Evolutionary conservation across 2,329 filamentous ascomycete genomes (phyloP).

Genomic region (Alternaria triticimaculans): DNA sequence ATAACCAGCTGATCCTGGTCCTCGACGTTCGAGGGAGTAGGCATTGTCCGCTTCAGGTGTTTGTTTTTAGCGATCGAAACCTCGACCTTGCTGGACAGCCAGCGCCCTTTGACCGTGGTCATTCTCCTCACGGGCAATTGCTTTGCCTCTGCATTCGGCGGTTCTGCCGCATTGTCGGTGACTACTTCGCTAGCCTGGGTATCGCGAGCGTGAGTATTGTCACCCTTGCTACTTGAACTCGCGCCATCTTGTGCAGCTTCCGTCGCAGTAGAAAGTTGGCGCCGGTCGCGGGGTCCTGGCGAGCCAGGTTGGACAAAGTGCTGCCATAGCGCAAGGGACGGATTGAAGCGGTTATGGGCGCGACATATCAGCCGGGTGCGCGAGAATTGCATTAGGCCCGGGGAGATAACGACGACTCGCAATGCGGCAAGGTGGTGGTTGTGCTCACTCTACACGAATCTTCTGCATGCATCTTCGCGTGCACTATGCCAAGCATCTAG

Average conservation of each 20-base stretch:
- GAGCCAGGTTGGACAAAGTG: conserved; percentile 35
- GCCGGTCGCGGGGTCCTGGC: conserved; percentile 18
- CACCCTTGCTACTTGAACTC: not conserved
- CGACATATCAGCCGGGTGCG: conserved; percentile 37
- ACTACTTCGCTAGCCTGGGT: not conserved
- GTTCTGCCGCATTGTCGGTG: not conserved
- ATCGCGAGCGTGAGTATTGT: not conserved
- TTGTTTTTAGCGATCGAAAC: conserved; percentile 9
- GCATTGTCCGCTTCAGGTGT: not conserved
- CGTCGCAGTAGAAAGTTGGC: conserved; percentile 24
- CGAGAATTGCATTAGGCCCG: conserved; percentile 36
- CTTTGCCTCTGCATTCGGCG: not conserved
- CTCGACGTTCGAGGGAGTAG: not conserved
- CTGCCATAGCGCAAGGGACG: conserved; percentile 42
- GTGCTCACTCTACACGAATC: conserved; percentile 3
- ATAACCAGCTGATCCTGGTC: conserved; percentile 9
- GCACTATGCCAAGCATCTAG: conserved; percentile 26
- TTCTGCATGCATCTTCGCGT: conserved; percentile 2
- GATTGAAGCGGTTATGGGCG: conserved; percentile 42
- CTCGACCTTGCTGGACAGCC: not conserved
- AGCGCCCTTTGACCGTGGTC: conserved; percentile 5
- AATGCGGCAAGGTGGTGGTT: conserved; percentile 1
- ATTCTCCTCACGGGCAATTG: not conserved
- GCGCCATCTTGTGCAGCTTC: conserved; percentile 3
- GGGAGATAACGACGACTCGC: conserved; percentile 9